Evolutionary conservation across 2,329 filamentous ascomycete species (phyloP).

Genomic region (Aspergillus sp.): DNA sequence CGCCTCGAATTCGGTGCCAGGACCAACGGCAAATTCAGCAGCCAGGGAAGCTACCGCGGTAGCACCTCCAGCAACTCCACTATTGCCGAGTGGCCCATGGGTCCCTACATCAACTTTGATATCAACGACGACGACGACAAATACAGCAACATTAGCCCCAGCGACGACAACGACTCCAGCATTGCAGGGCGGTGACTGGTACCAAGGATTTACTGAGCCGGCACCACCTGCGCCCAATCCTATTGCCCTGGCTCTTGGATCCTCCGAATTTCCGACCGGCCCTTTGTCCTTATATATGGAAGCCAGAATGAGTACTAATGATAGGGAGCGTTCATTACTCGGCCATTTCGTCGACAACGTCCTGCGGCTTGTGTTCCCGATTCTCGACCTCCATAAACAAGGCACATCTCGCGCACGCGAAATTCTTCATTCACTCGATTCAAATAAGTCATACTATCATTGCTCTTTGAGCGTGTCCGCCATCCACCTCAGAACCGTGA

Average conservation of each 20-base stretch:
- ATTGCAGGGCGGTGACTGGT: not conserved
- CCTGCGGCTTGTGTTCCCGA: slow-evolving; percentile 64
- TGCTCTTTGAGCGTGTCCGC: slow-evolving; percentile 91
- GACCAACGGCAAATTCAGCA: too few species aligned
- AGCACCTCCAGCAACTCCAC: too few species aligned
- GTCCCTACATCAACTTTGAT: not conserved
- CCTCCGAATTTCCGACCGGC: not conserved
- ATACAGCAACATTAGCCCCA: not conserved
- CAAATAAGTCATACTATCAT: slow-evolving; percentile 86
- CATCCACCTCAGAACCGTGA: slow-evolving; percentile 77
- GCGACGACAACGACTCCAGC: not conserved
- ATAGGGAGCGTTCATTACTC: slow-evolving; percentile 51
- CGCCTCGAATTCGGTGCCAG: too few species aligned
- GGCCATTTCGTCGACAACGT: slow-evolving; percentile 89
- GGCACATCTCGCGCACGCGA: slow-evolving; percentile 76
- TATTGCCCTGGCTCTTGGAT: not conserved
- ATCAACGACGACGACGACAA: not conserved
- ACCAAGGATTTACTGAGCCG: slow-evolving; percentile 5
- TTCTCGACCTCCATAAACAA: slow-evolving; percentile 84
- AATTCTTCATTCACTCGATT: slow-evolving; percentile 71
- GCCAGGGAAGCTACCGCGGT: too few species aligned
- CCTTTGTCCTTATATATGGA: slow-evolving; percentile 3
- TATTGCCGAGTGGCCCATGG: slow-evolving; percentile 40
- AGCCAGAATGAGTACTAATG: slow-evolving; percentile 58
- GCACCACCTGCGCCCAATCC: not conserved